phyloP scores from a whole-genome alignment of 768 basidiomycete species.

The Omphalotus guepiniiformis region DNA sequence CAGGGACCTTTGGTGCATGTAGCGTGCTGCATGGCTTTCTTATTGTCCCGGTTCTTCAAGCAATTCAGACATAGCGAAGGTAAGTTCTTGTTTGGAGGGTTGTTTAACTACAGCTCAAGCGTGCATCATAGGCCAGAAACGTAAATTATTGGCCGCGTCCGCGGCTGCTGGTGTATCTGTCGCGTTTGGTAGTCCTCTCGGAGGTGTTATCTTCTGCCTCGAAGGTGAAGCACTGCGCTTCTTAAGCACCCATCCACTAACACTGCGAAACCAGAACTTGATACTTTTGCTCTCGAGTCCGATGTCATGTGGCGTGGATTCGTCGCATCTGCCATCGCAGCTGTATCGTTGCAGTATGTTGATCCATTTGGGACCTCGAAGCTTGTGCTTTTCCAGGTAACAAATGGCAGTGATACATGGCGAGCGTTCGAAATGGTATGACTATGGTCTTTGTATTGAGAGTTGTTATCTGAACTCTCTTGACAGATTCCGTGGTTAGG shows the following conservation, averaged over 20 bases:
- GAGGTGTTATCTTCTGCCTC: constrained; percentile 81
- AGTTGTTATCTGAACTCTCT: not conserved
- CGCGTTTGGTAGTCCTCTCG: constrained; percentile 84
- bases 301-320: constrained; percentile 88
- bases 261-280: constrained; percentile 42
- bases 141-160: constrained; percentile 77
- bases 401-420: constrained; percentile 58
- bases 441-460: not conserved
- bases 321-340: constrained; percentile 83
- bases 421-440: constrained; percentile 67
- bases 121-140: constrained; percentile 56
- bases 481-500: constrained; percentile 67
- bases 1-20: constrained; percentile 86
- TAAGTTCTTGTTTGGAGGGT: constrained; percentile 18
- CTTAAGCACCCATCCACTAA: not conserved
- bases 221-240: constrained; percentile 41
- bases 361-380: constrained; percentile 86
- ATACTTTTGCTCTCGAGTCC: constrained; percentile 64
- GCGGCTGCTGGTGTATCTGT: constrained; percentile 86
- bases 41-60: constrained; percentile 60
- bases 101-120: not conserved
- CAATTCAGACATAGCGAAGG: constrained; percentile 80
- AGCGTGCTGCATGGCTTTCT: constrained; percentile 74
- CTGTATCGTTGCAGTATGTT: constrained; percentile 77
- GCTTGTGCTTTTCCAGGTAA: constrained; percentile 76